phyloP scores from a whole-genome alignment of 306 rosid species.

The Castanea crenata region DNA sequence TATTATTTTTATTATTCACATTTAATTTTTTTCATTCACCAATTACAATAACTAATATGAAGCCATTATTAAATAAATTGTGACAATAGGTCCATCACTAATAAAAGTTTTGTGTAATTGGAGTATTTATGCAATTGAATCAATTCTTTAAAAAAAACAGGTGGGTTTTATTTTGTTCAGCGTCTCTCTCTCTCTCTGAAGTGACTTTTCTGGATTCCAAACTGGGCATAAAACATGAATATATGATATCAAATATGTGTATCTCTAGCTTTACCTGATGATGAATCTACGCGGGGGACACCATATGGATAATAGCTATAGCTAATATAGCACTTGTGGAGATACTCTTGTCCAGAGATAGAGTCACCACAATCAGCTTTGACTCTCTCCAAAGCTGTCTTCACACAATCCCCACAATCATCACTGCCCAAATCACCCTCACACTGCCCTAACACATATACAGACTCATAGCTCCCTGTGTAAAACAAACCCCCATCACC shows the following conservation, averaged over 20 bases:
- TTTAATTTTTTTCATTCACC: no score
- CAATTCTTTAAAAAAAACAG: no score
- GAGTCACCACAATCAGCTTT: conserved; percentile 49
- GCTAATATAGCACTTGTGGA: conserved; percentile 68
- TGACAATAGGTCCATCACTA: no score
- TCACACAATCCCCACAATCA: conserved; percentile 71
- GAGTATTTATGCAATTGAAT: no score
- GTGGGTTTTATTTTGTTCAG: no score
- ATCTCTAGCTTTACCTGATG: conserved; percentile 45
- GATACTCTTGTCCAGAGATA: conserved; percentile 73
- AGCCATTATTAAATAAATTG: no score
- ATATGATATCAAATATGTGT: neutral
- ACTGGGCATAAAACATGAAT: neutral
- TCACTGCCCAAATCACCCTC: conserved; percentile 60
- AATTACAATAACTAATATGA: no score
- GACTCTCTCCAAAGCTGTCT: conserved; percentile 55
- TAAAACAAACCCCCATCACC: conserved; percentile 53
- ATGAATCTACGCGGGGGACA: conserved; percentile 44
- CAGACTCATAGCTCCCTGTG: conserved; percentile 60
- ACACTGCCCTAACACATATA: conserved; percentile 88
- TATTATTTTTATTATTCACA: no score
- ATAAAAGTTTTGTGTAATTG: no score
- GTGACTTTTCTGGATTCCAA: no score
- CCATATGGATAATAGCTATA: conserved; percentile 80
- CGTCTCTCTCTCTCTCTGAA: no score